A percentile compares a stretch with the other conserved stretches of the same genome.
Evolutionary conservation across 257 asterid species (phyloP).

Genomic region (Phtheirospermum japonicum): DNA sequence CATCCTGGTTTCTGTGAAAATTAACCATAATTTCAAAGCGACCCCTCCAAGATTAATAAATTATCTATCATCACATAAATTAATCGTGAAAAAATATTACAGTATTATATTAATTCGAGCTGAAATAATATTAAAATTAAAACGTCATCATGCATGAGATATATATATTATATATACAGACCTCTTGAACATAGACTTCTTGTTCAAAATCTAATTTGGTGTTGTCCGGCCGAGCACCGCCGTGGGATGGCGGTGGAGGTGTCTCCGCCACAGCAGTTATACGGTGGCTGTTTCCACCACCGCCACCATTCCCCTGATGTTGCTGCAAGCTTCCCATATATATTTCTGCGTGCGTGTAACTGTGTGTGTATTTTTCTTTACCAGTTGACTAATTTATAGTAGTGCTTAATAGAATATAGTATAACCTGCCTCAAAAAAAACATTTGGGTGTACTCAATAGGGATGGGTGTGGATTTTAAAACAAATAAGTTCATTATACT

Average conservation of each 20-base stretch:
- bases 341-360: slow-evolving; percentile 10
- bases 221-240: slow-evolving; percentile 8
- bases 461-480: no score
- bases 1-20: slow-evolving; percentile 65
- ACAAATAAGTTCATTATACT: no score
- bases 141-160: background rate
- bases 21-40: background rate
- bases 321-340: slow-evolving; percentile 44
- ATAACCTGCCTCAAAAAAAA: no score
- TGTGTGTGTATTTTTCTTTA: background rate
- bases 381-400: background rate
- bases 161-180: background rate
- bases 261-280: slow-evolving; percentile 37
- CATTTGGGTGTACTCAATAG: no score
- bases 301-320: slow-evolving; percentile 22
- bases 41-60: slow-evolving; percentile 3
- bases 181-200: slow-evolving; percentile 29
- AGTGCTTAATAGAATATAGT: no score
- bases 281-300: slow-evolving; percentile 41
- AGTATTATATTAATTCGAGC: no score
- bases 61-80: no score
- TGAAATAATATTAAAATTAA: background rate
- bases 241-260: slow-evolving; percentile 39
- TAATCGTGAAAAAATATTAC: no score
- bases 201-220: slow-evolving; percentile 21